phyloP scores from a whole-genome alignment of 305 asterid species.

The Solanum hybrid region DNA sequence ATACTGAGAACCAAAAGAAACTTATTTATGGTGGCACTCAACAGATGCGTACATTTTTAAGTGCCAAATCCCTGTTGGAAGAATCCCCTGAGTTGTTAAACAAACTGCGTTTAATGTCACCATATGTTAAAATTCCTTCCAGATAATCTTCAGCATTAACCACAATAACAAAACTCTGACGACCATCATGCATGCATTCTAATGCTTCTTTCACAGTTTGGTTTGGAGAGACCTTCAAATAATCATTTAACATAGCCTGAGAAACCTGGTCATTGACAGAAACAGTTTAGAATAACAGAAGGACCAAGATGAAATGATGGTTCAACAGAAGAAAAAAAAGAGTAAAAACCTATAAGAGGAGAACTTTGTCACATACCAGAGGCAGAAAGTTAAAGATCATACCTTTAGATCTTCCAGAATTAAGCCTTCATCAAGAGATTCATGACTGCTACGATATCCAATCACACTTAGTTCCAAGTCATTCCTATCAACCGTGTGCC shows the following conservation, averaged over 20 bases:
- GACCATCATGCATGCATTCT: conserved; percentile 57
- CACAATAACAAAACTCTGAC: conserved; percentile 56
- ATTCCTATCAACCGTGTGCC: conserved; percentile 36
- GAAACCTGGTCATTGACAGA: conserved; percentile 53
- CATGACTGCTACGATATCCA: conserved; percentile 30
- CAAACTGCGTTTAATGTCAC: conserved; percentile 63
- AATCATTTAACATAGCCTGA: conserved; percentile 62
- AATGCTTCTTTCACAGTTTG: conserved; percentile 69
- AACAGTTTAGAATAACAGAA: not conserved
- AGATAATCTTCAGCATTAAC: conserved; percentile 61
- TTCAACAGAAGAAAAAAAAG: not conserved
- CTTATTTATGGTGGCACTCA: not conserved
- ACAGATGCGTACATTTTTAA: conserved; percentile 37
- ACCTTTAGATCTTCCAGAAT: conserved; percentile 78
- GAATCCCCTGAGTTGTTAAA: conserved; percentile 33
- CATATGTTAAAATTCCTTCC: conserved; percentile 82
- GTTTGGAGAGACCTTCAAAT: conserved; percentile 43
- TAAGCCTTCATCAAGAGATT: conserved; percentile 42
- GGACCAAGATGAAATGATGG: not conserved
- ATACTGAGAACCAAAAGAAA: not conserved
- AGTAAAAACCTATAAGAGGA: not conserved
- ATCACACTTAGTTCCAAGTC: conserved; percentile 60
- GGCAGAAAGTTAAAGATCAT: conserved; percentile 1
- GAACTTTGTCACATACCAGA: not conserved
- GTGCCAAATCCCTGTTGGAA: conserved; percentile 31